These are phyloP conservation scores for Penstemon barbatus DNA, from an alignment of 257 asterid genomes.

Conservation along the genomic window DNA sequence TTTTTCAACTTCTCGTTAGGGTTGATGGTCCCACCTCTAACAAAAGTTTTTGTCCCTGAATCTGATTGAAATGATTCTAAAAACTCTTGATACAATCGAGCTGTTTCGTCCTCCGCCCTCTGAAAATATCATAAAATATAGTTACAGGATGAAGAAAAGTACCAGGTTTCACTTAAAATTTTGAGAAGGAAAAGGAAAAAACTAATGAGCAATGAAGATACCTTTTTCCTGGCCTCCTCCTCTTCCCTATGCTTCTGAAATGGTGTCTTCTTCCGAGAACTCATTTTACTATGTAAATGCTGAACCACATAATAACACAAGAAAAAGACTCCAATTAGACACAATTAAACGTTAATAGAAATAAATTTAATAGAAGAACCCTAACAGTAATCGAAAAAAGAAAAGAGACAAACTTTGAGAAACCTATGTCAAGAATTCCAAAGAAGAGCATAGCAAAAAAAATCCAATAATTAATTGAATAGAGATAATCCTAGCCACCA, in stretches of 20 bases:
- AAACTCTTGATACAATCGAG: constrained; percentile 79
- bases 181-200: neutral
- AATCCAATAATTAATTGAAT: neutral
- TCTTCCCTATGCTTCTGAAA: constrained; percentile 97
- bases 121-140: constrained; percentile 25
- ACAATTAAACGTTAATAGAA: neutral
- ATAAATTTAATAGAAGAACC: constrained; percentile 4
- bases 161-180: constrained; percentile 1
- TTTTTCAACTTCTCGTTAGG: constrained; percentile 71
- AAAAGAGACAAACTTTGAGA: neutral
- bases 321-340: neutral
- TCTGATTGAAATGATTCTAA: constrained; percentile 81
- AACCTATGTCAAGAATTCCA: neutral
- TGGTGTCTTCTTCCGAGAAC: constrained; percentile 86
- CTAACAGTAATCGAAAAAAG: constrained; percentile 1
- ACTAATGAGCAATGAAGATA: constrained; percentile 21
- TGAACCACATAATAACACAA: constrained; percentile 26
- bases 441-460: neutral
- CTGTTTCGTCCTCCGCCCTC: constrained; percentile 93
- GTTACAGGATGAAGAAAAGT: neutral
- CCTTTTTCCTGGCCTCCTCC: constrained; percentile 93
- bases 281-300: constrained; percentile 48
- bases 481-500: neutral
- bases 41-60: constrained; percentile 85
- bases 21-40: constrained; percentile 84